These are phyloP conservation scores for barrel medic (Medicago truncatula) DNA, from an alignment of 306 rosid species.

Conservation along the genomic window DNA sequence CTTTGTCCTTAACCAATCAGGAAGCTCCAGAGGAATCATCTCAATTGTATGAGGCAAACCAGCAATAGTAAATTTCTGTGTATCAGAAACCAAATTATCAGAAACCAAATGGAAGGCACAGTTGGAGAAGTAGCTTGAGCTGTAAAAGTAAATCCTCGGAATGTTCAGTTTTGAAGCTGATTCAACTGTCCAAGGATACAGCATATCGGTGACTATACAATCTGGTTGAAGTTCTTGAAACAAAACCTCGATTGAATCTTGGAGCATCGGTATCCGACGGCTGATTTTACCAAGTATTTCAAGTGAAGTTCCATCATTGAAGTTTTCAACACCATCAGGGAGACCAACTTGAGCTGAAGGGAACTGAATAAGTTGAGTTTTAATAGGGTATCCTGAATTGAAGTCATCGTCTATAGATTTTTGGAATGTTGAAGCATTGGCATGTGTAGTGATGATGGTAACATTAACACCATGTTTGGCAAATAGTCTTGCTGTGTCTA, in stretches of 20 bases:
- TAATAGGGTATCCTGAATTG: too few relatives aligned
- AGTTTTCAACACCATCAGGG: conserved; percentile 32
- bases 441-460: too few relatives aligned
- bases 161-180: conserved; percentile 30
- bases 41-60: not conserved
- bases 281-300: not conserved
- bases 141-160: conserved; percentile 30
- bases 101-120: not conserved
- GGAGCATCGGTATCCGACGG: not conserved
- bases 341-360: conserved; percentile 36
- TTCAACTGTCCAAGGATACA: conserved; percentile 35
- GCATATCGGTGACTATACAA: conserved; percentile 28
- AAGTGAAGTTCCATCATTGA: conserved; percentile 1
- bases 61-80: not conserved
- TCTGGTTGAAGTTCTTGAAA: conserved; percentile 35
- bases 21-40: not conserved
- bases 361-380: not conserved
- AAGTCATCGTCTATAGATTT: too few relatives aligned
- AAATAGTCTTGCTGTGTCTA: too few relatives aligned
- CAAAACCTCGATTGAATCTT: conserved; percentile 5
- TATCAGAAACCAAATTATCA: not conserved
- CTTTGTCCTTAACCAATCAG: not conserved
- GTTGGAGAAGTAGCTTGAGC: conserved; percentile 27
- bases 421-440: too few relatives aligned
- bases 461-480: too few relatives aligned